Base-by-base conservation (phyloP, 2,329 filamentous ascomycete genomes). In the Blumeria hordei region DNA sequence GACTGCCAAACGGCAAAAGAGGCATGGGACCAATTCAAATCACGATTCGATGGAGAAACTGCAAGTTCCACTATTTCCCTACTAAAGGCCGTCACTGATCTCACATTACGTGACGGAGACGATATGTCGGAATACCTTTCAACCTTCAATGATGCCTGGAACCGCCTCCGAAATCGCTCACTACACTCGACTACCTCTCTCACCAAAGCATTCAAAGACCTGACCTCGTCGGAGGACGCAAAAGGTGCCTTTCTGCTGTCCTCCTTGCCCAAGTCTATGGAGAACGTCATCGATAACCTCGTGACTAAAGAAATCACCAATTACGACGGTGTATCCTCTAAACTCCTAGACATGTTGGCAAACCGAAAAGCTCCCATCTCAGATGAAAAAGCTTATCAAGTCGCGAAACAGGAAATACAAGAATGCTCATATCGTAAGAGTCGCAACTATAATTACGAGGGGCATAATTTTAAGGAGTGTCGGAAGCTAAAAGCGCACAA, bases 91-190 rank as follows among this genome's bases (percentile, higher is more conserved):
- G 36, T 52, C 6, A 52, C 32, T n/a, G 37, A 52, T 36, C 49
- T 52, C 9, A 36, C 49, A 14, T 35, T 52, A 7, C 14, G 37
- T 16, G 49, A 52, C 3, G 49, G 49, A 8, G 49, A 52, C 9
- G 33, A 52, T 16, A 52, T 35, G 14, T 35, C 11, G 32, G 33
- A 52, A 16, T 52, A 35, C 12, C 1, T 52, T 2, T 16, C 49
- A 36, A n/a, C 10, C 3, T 35, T 52, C 6, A 52, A 52, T 18
- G 49, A 52, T 18, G 33, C 49, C 6, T 52, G 32, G 49, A 52
- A 52, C 6, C 28, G 49, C 8, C 18, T 52, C 7, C 28, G 32
- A 67, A 72, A 63, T 69, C 72, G 55, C 75, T 67, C 62, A 79
- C 73, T 49, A 64, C 59, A 34, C 64, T 65, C 12, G 60, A 34